Evolutionary conservation across 2,329 filamentous ascomycete species (phyloP).

Genomic region (Neonectria sp.): DNA sequence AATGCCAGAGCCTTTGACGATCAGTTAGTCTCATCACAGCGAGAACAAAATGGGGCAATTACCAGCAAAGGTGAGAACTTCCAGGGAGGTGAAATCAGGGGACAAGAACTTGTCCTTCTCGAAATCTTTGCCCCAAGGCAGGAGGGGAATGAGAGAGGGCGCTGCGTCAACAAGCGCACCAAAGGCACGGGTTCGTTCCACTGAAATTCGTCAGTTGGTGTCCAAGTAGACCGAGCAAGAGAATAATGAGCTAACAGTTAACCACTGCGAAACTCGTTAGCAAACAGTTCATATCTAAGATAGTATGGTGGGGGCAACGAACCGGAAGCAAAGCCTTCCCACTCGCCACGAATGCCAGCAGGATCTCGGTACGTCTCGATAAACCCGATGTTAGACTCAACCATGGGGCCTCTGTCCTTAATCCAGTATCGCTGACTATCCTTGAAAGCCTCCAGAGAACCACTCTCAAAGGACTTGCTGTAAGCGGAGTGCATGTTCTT

Average conservation of each 20-base stretch:
- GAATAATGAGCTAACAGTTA: conserved; percentile 67
- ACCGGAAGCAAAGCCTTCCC: conserved; percentile 85
- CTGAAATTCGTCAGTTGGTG: conserved; percentile 39
- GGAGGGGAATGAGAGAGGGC: conserved; percentile 85
- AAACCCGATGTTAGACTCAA: conserved; percentile 88
- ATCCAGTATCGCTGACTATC: conserved; percentile 88
- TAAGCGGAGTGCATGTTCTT: conserved; percentile 82
- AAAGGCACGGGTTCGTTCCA: conserved; percentile 91
- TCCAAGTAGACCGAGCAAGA: neutral
- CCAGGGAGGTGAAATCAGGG: conserved; percentile 95
- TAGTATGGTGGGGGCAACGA: conserved; percentile 31
- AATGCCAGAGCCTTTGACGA: conserved; percentile 68
- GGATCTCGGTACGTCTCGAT: conserved; percentile 91
- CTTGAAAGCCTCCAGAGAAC: conserved; percentile 84
- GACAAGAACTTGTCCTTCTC: conserved; percentile 97
- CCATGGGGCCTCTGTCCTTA: conserved; percentile 83
- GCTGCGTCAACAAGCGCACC: conserved; percentile 87
- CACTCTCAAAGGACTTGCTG: conserved; percentile 80
- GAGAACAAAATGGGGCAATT: conserved; percentile 11
- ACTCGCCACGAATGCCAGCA: conserved; percentile 84
- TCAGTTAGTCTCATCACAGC: conserved; percentile 51
- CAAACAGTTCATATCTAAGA: neutral
- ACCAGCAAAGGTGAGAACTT: conserved; percentile 84
- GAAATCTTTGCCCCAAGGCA: conserved; percentile 91
- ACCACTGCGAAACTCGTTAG: conserved; percentile 66